Evolutionary conservation across 441 rosid genomes (phyloP).

Genomic region (Adansonia grandidieri): DNA sequence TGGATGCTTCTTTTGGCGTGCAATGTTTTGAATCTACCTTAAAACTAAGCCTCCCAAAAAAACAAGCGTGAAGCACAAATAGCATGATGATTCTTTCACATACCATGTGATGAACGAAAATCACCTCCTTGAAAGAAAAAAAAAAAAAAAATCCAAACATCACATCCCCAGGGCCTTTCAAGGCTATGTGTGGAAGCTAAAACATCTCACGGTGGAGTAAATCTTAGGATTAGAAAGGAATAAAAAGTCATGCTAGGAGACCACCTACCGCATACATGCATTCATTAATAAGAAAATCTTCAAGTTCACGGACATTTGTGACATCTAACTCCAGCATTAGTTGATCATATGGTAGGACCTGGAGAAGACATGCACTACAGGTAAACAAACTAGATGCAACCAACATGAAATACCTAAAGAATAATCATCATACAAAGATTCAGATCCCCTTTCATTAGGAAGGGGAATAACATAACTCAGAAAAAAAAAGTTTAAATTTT

Average conservation of each 20-base stretch:
- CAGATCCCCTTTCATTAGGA: not conserved
- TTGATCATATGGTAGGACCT: slow-evolving; percentile 86
- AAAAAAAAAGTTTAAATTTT: not conserved
- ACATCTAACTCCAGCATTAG: slow-evolving; percentile 92
- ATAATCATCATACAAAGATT: not conserved
- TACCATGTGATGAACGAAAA: slow-evolving; percentile 4
- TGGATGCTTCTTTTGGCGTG: not conserved
- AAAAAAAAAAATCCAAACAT: not conserved
- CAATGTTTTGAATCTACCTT: not conserved
- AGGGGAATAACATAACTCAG: not conserved
- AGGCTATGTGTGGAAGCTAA: not conserved
- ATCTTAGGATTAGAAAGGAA: not conserved
- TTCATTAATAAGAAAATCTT: slow-evolving; percentile 96
- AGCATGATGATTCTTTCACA: slow-evolving; percentile 7
- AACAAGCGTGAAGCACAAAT: not conserved
- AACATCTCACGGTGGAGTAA: not conserved
- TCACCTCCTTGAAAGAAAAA: no score
- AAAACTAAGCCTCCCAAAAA: not conserved
- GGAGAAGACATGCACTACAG: slow-evolving; percentile 16
- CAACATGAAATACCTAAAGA: not conserved
- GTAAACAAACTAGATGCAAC: not conserved
- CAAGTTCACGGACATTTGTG: slow-evolving; percentile 93
- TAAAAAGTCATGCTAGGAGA: slow-evolving; percentile 23
- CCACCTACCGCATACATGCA: slow-evolving; percentile 94
- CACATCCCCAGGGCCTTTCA: not conserved